A percentile compares a stretch with the other conserved stretches of the same genome.
These are phyloP conservation scores for Dendrobium huoshanense DNA, from an alignment of 106 monocot species.

Conservation along the genomic window DNA sequence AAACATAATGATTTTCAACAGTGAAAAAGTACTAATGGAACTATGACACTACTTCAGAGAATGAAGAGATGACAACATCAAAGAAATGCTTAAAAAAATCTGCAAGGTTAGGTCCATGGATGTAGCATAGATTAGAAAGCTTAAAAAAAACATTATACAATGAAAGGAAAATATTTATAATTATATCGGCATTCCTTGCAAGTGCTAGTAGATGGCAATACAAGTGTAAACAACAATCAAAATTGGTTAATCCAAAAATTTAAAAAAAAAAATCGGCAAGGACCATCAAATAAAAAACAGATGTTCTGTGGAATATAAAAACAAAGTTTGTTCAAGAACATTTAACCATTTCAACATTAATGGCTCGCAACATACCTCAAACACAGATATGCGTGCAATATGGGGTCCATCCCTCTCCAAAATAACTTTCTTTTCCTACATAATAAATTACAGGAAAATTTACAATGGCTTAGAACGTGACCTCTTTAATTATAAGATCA, in stretches of 20 bases:
- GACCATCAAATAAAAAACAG: background rate
- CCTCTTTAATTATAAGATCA: too few species aligned
- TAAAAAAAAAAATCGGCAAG: background rate
- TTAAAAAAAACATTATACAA: background rate
- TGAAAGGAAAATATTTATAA: background rate
- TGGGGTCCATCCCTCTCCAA: slow-evolving; percentile 81
- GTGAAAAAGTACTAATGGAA: background rate
- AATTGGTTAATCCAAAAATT: background rate
- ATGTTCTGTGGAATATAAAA: background rate
- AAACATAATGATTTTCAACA: slow-evolving; percentile 4
- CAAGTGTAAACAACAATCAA: background rate
- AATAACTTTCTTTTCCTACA: slow-evolving; percentile 81
- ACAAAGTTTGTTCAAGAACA: background rate
- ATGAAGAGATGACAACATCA: background rate
- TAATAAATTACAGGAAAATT: slow-evolving; percentile 2
- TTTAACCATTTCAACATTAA: background rate
- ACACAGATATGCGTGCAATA: slow-evolving; percentile 87
- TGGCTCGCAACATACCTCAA: slow-evolving; percentile 28
- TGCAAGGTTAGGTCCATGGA: background rate
- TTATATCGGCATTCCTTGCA: background rate
- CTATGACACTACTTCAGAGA: background rate
- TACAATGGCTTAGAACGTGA: background rate
- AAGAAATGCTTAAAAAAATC: background rate
- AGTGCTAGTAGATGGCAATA: too few species aligned
- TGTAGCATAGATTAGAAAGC: background rate